Base-by-base conservation (phyloP, 2,329 filamentous ascomycete genomes). In the Monosporascus ibericus region DNA sequence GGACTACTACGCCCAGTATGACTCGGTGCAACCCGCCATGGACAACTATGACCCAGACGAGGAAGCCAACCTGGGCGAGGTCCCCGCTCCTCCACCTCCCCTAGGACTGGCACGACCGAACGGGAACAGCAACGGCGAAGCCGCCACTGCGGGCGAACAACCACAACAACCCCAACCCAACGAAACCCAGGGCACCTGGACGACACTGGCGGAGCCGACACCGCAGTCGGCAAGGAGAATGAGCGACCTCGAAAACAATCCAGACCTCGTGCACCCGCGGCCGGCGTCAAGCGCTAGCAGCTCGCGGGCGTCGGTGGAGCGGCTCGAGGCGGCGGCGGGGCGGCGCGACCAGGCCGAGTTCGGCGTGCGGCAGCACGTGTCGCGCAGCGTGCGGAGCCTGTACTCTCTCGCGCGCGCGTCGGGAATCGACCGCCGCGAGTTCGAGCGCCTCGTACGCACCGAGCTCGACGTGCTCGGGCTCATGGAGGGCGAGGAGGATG, bases 31-130 rank as follows among this genome's bases (percentile, higher is more conserved):
- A 65, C 87, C 88, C 2, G 88, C 88, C 34, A 83, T 92, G 76
- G 89, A 92, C 68, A 83, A 82, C 52, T 84, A 92, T 66, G 88
- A 92, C 59, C 88, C 88, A n/a, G 86, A 90, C 60, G 87, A 90
- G 70, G 84, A 76, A 52, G 72, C 54, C 42, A 58, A 61, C 67
- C 52, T 71, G 58, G 70, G 18, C 68, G 42, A 17, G 11, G 14
- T 15, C 14, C 17, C 14, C n/a, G 24, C 22, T 17, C 42, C 24
- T 7, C 22, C 69, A 6, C 72, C 72, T 3, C 69, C 71, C 1
- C 60, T 70, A 17, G 69, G 70, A 34, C 54, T 70, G 44, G 59
- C 59, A 11, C 56, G 42, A 20, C 40, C 60, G 47, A 53, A 60
- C 3, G 50, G 58, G 27, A 56, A 52, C 5, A 64, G 60, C 42